These are phyloP conservation scores for Cylindrotheca fusiformis DNA, from an alignment of 108 stramenopile species.

Conservation along the genomic window DNA sequence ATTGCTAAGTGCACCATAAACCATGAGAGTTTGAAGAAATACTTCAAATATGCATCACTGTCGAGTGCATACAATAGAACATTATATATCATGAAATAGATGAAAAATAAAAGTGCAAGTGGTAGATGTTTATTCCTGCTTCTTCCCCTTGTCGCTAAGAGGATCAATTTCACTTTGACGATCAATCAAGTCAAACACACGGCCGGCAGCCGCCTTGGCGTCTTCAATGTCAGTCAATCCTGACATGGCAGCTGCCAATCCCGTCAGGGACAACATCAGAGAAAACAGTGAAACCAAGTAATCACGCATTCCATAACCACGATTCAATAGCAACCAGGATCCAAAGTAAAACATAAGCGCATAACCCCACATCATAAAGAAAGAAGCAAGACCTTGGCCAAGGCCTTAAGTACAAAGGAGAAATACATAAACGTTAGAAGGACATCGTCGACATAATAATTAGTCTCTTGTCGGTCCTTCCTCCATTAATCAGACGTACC, in stretches of 20 bases:
- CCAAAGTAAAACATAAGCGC: constrained; percentile 71
- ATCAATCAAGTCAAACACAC: constrained; percentile 59
- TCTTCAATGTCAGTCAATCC: constrained; percentile 51
- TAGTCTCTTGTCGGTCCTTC: no score
- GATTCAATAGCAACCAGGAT: constrained; percentile 44
- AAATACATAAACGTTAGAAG: no score
- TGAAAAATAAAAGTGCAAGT: neutral
- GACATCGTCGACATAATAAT: neutral
- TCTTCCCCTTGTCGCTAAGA: constrained; percentile 50
- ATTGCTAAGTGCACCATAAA: no score
- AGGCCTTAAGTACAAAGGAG: no score
- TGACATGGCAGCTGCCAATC: constrained; percentile 44
- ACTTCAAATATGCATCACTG: neutral
- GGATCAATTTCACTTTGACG: constrained; percentile 52
- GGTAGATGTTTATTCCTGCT: constrained; percentile 6
- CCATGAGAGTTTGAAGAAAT: no score
- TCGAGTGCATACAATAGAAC: neutral
- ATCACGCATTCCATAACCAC: constrained; percentile 40
- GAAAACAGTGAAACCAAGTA: constrained; percentile 66
- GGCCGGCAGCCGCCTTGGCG: constrained; percentile 45
- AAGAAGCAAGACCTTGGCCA: constrained; percentile 22
- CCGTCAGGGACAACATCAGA: constrained; percentile 64
- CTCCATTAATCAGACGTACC: no score
- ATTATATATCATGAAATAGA: no score
- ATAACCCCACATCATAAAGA: constrained; percentile 33